These are phyloP conservation scores for Suhomyces canberraensis DNA, from an alignment of 805 yeast genomes.

Conservation along the genomic window DNA sequence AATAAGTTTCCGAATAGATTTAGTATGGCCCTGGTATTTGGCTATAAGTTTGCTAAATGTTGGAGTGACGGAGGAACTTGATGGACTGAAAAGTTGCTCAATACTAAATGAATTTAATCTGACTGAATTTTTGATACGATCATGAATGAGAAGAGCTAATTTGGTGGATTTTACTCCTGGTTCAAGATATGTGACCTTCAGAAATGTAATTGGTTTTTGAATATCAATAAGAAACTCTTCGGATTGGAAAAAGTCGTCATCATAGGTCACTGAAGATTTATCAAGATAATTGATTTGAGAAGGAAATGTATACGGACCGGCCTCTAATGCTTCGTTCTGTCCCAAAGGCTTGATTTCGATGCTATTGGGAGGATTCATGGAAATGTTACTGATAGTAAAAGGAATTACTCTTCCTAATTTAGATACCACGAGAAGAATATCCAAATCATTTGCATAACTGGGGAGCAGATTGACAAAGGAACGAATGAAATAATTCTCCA, in stretches of 20 bases:
- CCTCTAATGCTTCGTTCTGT: conserved; percentile 9
- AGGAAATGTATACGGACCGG: conserved; percentile 14
- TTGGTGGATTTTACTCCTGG: conserved; percentile 1
- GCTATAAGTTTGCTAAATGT: conserved; percentile 20
- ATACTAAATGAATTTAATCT: conserved; percentile 18
- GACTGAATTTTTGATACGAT: conserved; percentile 34
- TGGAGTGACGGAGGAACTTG: background rate
- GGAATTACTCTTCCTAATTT: conserved; percentile 39
- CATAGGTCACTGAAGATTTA: background rate
- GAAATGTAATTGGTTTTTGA: conserved; percentile 17
- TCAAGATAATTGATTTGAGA: background rate
- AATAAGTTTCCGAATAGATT: conserved; percentile 65
- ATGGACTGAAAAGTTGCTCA: conserved; percentile 1
- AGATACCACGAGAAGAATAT: conserved; percentile 41
- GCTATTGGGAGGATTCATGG: conserved; percentile 53
- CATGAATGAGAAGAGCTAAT: conserved; percentile 32
- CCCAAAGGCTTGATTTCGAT: conserved; percentile 40
- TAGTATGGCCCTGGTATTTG: conserved; percentile 81
- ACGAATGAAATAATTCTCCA: conserved; percentile 38
- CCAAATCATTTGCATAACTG: conserved; percentile 10
- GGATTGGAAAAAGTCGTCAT: conserved; percentile 9
- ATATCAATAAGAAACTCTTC: conserved; percentile 10
- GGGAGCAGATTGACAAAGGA: conserved; percentile 15
- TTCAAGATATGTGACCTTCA: conserved; percentile 11
- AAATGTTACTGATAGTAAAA: conserved; percentile 49